Base-by-base conservation (phyloP, 2,329 filamentous ascomycete genomes). In the Colletotrichum spaethianum region DNA sequence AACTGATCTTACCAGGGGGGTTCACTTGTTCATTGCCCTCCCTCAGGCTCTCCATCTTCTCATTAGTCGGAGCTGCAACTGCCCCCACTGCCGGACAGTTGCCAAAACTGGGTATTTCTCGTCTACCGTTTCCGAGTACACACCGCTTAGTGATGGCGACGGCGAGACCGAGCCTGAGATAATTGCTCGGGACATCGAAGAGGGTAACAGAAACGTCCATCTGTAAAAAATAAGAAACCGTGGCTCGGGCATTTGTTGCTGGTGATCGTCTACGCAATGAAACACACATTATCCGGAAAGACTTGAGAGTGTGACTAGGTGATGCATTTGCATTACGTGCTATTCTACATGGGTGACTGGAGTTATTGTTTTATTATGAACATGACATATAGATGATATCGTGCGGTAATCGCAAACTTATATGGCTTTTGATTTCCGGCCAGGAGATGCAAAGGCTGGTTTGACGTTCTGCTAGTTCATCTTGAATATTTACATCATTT, bases 1-100 rank as follows among this genome's bases (percentile, higher is more conserved):
- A 16, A 68, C 57, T 1, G 11, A 1, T 4, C 1, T 23, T 28
- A 3, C 16, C 2, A 74, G 72, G 9, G 70, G 57, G 26, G 63
- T 74, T 23, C 72, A 74, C 38, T 1, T 64, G 9, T 69, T 48
- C 31, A 40, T 74, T 70, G 86, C 84, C 14, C 84, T 86, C 63
- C 52, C 64, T 9, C 65, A 72, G 31, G 23, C 67, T 6, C 20
- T 46, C 16, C 70, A 70, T n/a, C 11, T 69, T 3, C 18, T 72
- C 18, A 14, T 57, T 31, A 56, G 46, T 6, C 60, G 59, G 9
- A 64, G 42, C 38, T 72, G 70, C 33, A 61, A 48, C 38, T 72
- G 70, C 31, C 53, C 70, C 2, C 70, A 72, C 66, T 72, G 66
- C 60, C 66, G 56, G 1, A 42, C 14, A 33, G 67, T 61, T n/a